Percentiles rank a stretch among this genome's conserved stretches.
These are phyloP conservation scores for Calocybe indica DNA, from an alignment of 768 basidiomycete genomes.

Conservation along the genomic window DNA sequence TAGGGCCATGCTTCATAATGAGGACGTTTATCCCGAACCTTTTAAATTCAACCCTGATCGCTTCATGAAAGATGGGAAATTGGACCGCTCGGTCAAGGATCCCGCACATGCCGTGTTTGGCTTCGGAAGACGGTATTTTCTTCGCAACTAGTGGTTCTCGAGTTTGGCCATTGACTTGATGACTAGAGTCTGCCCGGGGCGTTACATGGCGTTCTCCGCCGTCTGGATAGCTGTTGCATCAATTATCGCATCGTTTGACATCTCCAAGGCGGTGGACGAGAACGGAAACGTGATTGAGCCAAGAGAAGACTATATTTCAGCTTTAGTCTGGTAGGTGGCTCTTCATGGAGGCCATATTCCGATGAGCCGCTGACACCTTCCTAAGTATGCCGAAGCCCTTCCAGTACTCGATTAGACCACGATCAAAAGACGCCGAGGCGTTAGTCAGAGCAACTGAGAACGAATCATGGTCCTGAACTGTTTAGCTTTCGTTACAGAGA, in stretches of 20 bases:
- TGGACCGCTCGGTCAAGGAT: slow-evolving; percentile 18
- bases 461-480: not conserved
- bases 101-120: slow-evolving; percentile 23
- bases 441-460: slow-evolving; percentile 10
- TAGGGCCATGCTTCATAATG: slow-evolving; percentile 38
- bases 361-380: not conserved
- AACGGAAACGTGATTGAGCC: slow-evolving; percentile 12
- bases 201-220: slow-evolving; percentile 23
- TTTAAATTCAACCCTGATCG: slow-evolving; percentile 35
- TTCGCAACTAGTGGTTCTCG: too few species aligned
- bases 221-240: slow-evolving; percentile 24
- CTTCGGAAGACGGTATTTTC: slow-evolving; percentile 21
- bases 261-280: slow-evolving; percentile 15
- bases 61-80: slow-evolving; percentile 22
- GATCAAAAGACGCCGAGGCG: slow-evolving; percentile 15
- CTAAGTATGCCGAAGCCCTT: slow-evolving; percentile 17
- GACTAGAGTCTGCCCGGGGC: slow-evolving; percentile 28
- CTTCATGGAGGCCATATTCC: not conserved
- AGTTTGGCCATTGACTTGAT: not conserved
- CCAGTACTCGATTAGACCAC: slow-evolving; percentile 21
- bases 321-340: not conserved
- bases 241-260: slow-evolving; percentile 24
- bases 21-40: slow-evolving; percentile 31
- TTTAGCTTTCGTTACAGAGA: too few species aligned
- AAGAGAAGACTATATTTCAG: slow-evolving; percentile 3